These are phyloP conservation scores for Leptographium procerum DNA, from an alignment of 2,329 filamentous ascomycete genomes.

Conservation along the genomic window DNA sequence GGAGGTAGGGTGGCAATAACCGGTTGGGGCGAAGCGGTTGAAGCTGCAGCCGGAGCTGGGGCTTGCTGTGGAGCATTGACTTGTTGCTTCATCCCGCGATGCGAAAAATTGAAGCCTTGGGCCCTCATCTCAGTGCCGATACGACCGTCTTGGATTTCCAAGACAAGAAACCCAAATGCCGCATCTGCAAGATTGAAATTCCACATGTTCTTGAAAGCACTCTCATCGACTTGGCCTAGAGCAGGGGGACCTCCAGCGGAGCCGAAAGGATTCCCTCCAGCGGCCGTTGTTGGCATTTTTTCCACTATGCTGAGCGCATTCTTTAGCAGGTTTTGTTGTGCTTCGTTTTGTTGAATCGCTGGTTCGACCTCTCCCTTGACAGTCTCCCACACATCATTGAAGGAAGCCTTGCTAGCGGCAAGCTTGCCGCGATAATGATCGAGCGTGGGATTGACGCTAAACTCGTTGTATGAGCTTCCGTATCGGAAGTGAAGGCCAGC, in stretches of 20 bases:
- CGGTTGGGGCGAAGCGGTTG: conserved; percentile 17
- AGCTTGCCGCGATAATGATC: conserved; percentile 98
- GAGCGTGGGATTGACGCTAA: conserved; percentile 94
- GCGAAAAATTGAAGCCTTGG: conserved; percentile 98
- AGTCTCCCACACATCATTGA: conserved; percentile 99
- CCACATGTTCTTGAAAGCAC: conserved; percentile 99
- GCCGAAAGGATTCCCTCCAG: conserved; percentile 92
- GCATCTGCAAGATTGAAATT: conserved; percentile 98
- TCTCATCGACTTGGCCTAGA: conserved; percentile 90
- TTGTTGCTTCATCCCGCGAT: conserved; percentile 75
- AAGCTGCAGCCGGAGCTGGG: conserved; percentile 25
- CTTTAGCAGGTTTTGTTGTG: conserved; percentile 82
- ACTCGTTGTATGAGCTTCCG: conserved; percentile 98
- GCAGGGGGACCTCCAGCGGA: conserved; percentile 59
- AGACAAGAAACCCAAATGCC: conserved; percentile 87
- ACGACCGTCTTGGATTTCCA: conserved; percentile 89
- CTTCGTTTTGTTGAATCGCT: conserved; percentile 85
- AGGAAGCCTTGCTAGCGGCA: conserved; percentile 93
- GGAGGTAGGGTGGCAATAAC: conserved; percentile 15
- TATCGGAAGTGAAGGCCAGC: conserved; percentile 97
- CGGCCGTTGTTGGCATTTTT: conserved; percentile 93
- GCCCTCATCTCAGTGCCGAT: conserved; percentile 98
- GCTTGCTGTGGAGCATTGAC: conserved; percentile 23
- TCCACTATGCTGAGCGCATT: conserved; percentile 89
- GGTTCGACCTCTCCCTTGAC: conserved; percentile 93